phyloP scores from a whole-genome alignment of 169 alveolate species.

The Babesia bigemina region DNA sequence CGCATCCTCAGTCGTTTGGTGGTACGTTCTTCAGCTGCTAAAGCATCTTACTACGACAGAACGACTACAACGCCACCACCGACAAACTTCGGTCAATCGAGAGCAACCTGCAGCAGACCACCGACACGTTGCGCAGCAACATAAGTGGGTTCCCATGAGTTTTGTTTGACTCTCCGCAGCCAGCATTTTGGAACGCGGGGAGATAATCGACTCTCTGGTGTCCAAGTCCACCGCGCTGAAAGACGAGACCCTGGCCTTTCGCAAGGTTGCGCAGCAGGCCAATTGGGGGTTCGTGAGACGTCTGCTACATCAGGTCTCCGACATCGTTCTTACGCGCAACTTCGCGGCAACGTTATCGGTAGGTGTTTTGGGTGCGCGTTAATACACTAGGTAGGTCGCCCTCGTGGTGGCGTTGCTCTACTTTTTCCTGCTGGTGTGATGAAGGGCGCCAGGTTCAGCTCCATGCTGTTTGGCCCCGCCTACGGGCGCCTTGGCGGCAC shows the following conservation, averaged over 20 bases:
- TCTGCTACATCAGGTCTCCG: neutral
- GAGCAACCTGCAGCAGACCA: conserved; percentile 32
- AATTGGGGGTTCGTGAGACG: conserved; percentile 10
- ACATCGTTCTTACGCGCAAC: conserved; percentile 9
- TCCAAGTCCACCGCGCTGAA: conserved; percentile 40
- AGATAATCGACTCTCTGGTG: conserved; percentile 58
- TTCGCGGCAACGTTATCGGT: conserved; percentile 20
- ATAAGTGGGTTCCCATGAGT: conserved; percentile 32
- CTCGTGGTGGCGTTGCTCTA: conserved; percentile 12
- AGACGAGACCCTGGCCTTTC: conserved; percentile 36
- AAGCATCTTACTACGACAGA: conserved; percentile 12
- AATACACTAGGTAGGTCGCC: conserved; percentile 18
- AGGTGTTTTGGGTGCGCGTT: neutral
- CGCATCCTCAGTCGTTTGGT: conserved; percentile 45
- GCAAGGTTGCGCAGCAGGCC: conserved; percentile 39
- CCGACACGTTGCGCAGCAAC: conserved; percentile 53
- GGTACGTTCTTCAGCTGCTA: conserved; percentile 21
- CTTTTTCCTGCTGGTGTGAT: conserved; percentile 13
- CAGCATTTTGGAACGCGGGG: conserved; percentile 67
- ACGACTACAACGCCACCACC: conserved; percentile 54
- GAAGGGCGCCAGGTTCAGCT: conserved; percentile 10
- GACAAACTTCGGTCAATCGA: conserved; percentile 60
- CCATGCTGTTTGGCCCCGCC: conserved; percentile 6
- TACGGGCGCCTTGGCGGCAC: conserved; percentile 12
- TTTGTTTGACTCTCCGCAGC: conserved; percentile 3